Percentiles rank a stretch among this genome's conserved stretches.
Conservation (phyloP, 352 stramenopile genomes). For the Pythium sp. region DNA sequence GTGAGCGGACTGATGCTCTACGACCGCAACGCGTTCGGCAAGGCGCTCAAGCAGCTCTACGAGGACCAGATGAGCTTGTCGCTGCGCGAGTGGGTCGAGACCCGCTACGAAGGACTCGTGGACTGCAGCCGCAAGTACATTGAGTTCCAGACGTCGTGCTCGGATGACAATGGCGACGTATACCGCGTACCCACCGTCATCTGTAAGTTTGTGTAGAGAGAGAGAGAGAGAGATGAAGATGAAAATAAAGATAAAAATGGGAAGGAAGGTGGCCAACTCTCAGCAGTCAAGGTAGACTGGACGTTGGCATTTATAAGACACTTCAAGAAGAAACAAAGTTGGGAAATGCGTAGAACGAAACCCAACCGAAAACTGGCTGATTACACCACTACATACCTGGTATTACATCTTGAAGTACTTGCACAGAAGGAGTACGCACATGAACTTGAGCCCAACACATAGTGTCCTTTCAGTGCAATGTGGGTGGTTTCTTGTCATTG, state of each 20-base stretch:
- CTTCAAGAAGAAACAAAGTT: background rate
- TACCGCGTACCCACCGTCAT: conserved; percentile 86
- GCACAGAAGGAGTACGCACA: too few relatives aligned
- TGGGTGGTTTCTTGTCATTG: too few relatives aligned
- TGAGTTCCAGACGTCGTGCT: conserved; percentile 81
- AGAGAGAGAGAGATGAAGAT: background rate
- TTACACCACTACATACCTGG: background rate
- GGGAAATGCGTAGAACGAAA: background rate
- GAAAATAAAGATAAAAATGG: too few relatives aligned
- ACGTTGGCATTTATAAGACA: background rate
- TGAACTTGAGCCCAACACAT: too few relatives aligned
- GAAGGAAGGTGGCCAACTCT: too few relatives aligned
- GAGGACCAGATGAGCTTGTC: conserved; percentile 49
- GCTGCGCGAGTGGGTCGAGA: conserved; percentile 66
- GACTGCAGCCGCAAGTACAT: conserved; percentile 84
- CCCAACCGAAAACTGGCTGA: background rate
- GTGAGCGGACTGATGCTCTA: conserved; percentile 86
- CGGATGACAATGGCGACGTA: conserved; percentile 75
- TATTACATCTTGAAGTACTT: too few relatives aligned
- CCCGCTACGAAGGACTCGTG: conserved; percentile 78
- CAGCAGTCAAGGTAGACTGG: background rate
- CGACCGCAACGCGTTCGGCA: conserved; percentile 77
- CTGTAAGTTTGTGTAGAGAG: conserved; percentile 72
- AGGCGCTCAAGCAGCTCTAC: conserved; percentile 74
- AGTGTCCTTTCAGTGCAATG: too few relatives aligned